These are phyloP conservation scores for Oenanthe javanica DNA, from an alignment of 140 eudicot species.

Conservation along the genomic window DNA sequence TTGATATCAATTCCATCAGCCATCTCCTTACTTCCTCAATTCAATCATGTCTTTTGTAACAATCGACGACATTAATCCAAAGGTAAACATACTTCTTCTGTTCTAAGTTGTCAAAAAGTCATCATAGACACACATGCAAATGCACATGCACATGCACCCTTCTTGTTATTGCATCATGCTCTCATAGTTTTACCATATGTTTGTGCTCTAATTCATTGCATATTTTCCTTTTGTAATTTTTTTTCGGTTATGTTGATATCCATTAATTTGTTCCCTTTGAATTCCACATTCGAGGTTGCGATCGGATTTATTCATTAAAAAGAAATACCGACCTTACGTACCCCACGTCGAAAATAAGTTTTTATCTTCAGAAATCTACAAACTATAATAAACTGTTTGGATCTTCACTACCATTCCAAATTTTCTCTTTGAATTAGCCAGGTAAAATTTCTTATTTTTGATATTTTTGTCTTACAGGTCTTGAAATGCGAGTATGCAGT, in stretches of 20 bases:
- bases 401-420: no score
- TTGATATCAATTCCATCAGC: background rate
- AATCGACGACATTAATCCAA: slow-evolving; percentile 3
- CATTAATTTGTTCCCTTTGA: no score
- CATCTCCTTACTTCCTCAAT: background rate
- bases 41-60: background rate
- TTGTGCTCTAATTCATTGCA: background rate
- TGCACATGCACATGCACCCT: no score
- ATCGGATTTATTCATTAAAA: no score
- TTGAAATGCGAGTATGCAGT: slow-evolving; percentile 95
- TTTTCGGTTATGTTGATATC: no score
- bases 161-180: background rate
- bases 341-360: no score
- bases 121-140: no score
- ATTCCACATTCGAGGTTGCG: no score
- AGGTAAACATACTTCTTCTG: background rate
- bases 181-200: background rate
- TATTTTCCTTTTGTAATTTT: background rate
- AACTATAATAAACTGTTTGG: no score
- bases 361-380: no score
- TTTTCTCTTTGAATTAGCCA: background rate
- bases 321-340: no score
- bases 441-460: background rate
- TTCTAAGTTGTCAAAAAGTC: background rate
- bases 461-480: slow-evolving; percentile 38